phyloP scores from a whole-genome alignment of 805 yeast species.

The Candida tammaniensis region DNA sequence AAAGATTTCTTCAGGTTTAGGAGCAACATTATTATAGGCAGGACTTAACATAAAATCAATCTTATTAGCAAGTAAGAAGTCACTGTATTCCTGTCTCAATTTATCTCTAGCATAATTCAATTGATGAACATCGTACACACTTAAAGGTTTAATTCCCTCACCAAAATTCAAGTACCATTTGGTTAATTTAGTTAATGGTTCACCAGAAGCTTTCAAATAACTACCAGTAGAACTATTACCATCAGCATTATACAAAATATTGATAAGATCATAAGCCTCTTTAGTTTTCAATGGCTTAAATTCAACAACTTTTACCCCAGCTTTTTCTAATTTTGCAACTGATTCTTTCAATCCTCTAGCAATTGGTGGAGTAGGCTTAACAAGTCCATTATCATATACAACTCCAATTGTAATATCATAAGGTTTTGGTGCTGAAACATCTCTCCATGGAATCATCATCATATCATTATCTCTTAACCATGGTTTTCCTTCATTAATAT shows the following conservation, averaged over 20 bases:
- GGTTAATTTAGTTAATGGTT: conserved; percentile 63
- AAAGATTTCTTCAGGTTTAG: conserved; percentile 56
- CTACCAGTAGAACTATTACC: conserved; percentile 58
- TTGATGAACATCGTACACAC: conserved; percentile 51
- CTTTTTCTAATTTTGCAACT: conserved; percentile 50
- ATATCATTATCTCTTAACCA: conserved; percentile 51
- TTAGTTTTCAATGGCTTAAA: conserved; percentile 58
- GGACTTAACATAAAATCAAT: conserved; percentile 70
- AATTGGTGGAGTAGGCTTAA: conserved; percentile 66
- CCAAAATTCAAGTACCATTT: conserved; percentile 60
- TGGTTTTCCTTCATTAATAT: conserved; percentile 61
- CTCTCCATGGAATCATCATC: conserved; percentile 53
- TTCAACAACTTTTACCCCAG: conserved; percentile 55
- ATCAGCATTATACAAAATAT: conserved; percentile 58
- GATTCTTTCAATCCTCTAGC: conserved; percentile 54
- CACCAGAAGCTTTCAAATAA: conserved; percentile 58
- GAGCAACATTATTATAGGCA: conserved; percentile 66
- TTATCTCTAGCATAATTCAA: conserved; percentile 54
- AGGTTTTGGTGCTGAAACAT: conserved; percentile 38
- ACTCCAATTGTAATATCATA: conserved; percentile 56
- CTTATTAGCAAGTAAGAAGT: conserved; percentile 48
- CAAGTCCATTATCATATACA: conserved; percentile 61
- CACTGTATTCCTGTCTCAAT: conserved; percentile 55
- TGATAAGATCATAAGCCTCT: conserved; percentile 59
- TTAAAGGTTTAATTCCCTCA: conserved; percentile 46